Percentiles rank a stretch among this genome's conserved stretches.
Evolutionary conservation across 2,329 filamentous ascomycete species (phyloP).

Genomic region (Apiospora arundinis): DNA sequence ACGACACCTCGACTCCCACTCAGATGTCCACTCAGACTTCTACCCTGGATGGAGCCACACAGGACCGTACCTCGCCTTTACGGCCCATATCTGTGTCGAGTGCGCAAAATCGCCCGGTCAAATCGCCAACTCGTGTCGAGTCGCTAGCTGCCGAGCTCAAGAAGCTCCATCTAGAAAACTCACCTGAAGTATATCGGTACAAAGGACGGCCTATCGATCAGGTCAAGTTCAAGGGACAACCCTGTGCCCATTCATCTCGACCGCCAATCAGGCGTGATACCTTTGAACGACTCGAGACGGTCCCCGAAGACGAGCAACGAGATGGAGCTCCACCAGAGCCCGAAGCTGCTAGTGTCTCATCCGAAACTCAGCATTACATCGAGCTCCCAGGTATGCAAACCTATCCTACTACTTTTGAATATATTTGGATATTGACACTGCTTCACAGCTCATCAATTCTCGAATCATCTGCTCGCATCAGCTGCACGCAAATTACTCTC

Average conservation of each 20-base stretch:
- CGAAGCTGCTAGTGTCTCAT: slow-evolving; percentile 27
- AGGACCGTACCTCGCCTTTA: slow-evolving; percentile 32
- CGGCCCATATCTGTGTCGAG: slow-evolving; percentile 38
- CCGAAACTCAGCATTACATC: slow-evolving; percentile 29
- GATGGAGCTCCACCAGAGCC: slow-evolving; percentile 27
- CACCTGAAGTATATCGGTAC: slow-evolving; percentile 28
- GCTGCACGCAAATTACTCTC: slow-evolving; percentile 37
- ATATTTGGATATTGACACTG: not conserved
- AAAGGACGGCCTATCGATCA: slow-evolving; percentile 26
- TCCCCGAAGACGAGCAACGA: slow-evolving; percentile 36
- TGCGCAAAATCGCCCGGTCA: slow-evolving; percentile 37
- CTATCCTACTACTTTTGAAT: not conserved
- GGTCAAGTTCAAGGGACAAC: slow-evolving; percentile 29
- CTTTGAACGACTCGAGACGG: slow-evolving; percentile 39
- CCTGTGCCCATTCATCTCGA: slow-evolving; percentile 32
- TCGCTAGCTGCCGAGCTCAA: slow-evolving; percentile 41
- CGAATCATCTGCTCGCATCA: slow-evolving; percentile 36
- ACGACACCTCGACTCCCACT: slow-evolving; percentile 29
- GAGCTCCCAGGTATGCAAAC: slow-evolving; percentile 36
- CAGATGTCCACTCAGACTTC: not conserved
- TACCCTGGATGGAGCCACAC: not conserved
- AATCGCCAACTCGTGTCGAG: slow-evolving; percentile 35
- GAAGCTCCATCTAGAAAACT: slow-evolving; percentile 38
- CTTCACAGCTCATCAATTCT: slow-evolving; percentile 33
- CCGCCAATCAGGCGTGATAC: slow-evolving; percentile 35